Percentiles rank a stretch among this genome's conserved stretches.
phyloP scores from a whole-genome alignment of 805 yeast species.

The Pichia sporocuriosa region DNA sequence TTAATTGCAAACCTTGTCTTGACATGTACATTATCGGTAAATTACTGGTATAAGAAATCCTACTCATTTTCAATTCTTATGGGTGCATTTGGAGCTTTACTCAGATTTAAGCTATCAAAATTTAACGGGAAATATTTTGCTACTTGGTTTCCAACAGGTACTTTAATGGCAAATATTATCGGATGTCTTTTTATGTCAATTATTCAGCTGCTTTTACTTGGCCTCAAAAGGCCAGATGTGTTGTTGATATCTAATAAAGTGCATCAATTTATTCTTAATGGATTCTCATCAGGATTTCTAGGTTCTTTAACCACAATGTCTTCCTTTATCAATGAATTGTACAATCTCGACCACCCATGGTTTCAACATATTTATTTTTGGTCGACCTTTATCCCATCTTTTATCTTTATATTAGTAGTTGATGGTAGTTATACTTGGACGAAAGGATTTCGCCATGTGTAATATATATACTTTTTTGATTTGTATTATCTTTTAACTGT shows the following conservation, averaged over 20 bases:
- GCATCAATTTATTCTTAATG: conserved; percentile 20
- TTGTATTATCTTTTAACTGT: background rate
- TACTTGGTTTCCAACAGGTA: conserved; percentile 49
- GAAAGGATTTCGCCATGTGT: conserved; percentile 29
- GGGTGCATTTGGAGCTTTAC: conserved; percentile 64
- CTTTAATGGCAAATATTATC: conserved; percentile 33
- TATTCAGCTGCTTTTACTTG: conserved; percentile 17
- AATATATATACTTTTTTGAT: background rate
- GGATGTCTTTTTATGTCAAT: conserved; percentile 22
- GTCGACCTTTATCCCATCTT: conserved; percentile 41
- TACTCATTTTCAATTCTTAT: conserved; percentile 68
- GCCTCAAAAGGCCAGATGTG: conserved; percentile 4
- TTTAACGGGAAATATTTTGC: conserved; percentile 34
- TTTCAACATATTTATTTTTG: conserved; percentile 44
- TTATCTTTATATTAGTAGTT: conserved; percentile 45
- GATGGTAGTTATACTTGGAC: conserved; percentile 74
- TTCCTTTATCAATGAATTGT: conserved; percentile 68
- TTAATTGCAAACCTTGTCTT: conserved; percentile 38
- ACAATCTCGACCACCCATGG: conserved; percentile 19
- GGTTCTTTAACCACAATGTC: conserved; percentile 46
- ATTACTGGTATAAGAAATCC: conserved; percentile 43
- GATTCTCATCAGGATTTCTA: conserved; percentile 25
- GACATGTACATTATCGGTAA: conserved; percentile 28
- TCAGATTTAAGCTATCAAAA: conserved; percentile 49
- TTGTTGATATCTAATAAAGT: conserved; percentile 13